A percentile compares a stretch with the other conserved stretches of the same genome.
Conservation (phyloP, 140 eudicot species). For the Erigeron philadelphicus region DNA sequence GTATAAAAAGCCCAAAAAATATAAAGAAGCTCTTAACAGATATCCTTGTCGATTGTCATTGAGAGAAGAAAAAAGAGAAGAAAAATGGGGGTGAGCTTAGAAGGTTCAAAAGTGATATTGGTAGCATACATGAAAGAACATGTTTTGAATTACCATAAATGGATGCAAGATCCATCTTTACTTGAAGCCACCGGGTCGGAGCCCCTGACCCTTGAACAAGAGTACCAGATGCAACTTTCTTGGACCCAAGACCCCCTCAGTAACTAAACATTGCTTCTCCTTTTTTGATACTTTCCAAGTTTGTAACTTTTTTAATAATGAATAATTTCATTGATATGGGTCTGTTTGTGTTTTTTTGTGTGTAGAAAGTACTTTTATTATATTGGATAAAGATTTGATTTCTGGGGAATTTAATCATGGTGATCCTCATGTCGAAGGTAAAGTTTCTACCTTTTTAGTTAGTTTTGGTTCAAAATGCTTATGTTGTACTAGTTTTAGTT, state of each 20-base stretch:
- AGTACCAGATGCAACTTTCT: constrained; percentile 85
- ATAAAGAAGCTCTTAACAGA: background rate
- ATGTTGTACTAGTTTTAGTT: too few relatives aligned
- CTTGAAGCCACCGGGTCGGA: constrained; percentile 90
- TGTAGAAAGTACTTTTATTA: constrained; percentile 77
- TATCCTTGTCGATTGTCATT: background rate
- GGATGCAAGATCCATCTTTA: constrained; percentile 91
- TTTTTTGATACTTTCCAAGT: background rate
- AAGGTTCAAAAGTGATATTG: constrained; percentile 64
- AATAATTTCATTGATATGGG: background rate
- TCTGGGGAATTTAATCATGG: constrained; percentile 59
- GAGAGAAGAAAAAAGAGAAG: background rate
- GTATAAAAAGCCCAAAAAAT: background rate
- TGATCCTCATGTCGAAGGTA: constrained; percentile 70
- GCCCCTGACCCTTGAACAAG: constrained; percentile 72
- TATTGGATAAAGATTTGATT: constrained; percentile 73
- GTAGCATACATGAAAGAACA: constrained; percentile 82
- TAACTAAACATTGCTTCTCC: constrained; percentile 8
- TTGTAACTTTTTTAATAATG: background rate
- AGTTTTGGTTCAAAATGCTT: background rate
- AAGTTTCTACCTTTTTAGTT: background rate
- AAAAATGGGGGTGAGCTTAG: constrained; percentile 52
- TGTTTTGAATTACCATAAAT: constrained; percentile 73
- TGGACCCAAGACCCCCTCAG: constrained; percentile 93
- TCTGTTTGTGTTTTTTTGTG: background rate